Evolutionary conservation across 192 early-diverging fungal genomes (phyloP).

Genomic region (Dissophora globulifera): DNA sequence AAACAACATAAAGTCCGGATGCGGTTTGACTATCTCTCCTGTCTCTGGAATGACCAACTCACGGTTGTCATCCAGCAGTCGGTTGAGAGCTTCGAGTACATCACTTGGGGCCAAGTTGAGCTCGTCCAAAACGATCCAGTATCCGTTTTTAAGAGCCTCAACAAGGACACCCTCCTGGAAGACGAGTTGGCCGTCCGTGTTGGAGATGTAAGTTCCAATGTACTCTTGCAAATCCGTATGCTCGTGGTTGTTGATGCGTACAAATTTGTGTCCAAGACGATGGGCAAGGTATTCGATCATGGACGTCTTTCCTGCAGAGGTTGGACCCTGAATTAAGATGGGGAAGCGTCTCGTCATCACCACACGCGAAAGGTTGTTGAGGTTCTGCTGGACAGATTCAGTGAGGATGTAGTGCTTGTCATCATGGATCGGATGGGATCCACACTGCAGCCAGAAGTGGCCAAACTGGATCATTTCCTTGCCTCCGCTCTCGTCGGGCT

Average conservation of each 20-base stretch:
- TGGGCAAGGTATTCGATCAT: conserved; percentile 98
- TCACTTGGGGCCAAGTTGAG: conserved; percentile 98
- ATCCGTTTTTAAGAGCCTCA: conserved; percentile 90
- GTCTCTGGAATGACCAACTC: conserved; percentile 97
- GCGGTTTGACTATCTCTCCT: conserved; percentile 91
- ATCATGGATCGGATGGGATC: conserved; percentile 50
- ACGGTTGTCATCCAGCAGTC: conserved; percentile 96
- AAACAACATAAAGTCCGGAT: conserved; percentile 97
- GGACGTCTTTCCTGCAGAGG: conserved; percentile 96
- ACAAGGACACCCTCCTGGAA: conserved; percentile 98
- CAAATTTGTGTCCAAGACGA: conserved; percentile 90
- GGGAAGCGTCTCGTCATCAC: conserved; percentile 92
- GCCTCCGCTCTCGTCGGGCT: conserved; percentile 53
- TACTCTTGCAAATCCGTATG: conserved; percentile 99
- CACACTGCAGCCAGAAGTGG: conserved; percentile 85
- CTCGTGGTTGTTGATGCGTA: conserved; percentile 99
- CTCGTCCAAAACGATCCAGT: conserved; percentile 99
- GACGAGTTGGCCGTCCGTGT: conserved; percentile 82
- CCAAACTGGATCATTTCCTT: conserved; percentile 77
- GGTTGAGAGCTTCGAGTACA: conserved; percentile 97
- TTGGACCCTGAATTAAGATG: conserved; percentile 98
- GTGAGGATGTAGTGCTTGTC: conserved; percentile 85
- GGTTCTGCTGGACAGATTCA: conserved; percentile 84
- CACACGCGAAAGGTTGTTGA: conserved; percentile 89
- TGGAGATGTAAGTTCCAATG: conserved; percentile 90